A percentile compares a stretch with the other conserved stretches of the same genome.
Conservation (phyloP, 495 filamentous ascomycete species). For the Cercophora sp. region DNA sequence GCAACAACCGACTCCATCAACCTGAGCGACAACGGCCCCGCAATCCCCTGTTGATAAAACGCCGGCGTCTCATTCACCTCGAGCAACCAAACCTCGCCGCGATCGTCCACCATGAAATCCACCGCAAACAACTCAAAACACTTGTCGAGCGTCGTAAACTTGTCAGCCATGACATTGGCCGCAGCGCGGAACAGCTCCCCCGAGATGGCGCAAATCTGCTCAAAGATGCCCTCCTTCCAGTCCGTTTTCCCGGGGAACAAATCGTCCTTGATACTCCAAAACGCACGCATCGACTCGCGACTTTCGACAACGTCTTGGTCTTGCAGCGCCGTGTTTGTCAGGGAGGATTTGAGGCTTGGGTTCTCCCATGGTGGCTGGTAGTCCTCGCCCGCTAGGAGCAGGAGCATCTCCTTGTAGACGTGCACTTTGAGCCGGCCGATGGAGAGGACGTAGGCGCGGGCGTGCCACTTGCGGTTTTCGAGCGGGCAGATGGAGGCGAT, state of each 20-base stretch:
- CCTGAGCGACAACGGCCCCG: slow-evolving; percentile 57
- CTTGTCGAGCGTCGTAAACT: slow-evolving; percentile 54
- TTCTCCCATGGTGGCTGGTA: slow-evolving; percentile 45
- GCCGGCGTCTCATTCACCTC: slow-evolving; percentile 83
- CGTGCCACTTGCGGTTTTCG: slow-evolving; percentile 70
- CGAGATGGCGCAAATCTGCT: slow-evolving; percentile 57
- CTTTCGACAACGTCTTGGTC: slow-evolving; percentile 14
- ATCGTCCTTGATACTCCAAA: slow-evolving; percentile 53
- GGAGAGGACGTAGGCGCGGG: slow-evolving; percentile 69
- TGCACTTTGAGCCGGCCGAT: slow-evolving; percentile 64
- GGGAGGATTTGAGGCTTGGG: slow-evolving; percentile 21
- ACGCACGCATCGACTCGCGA: slow-evolving; percentile 53
- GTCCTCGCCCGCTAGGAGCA: slow-evolving; percentile 62
- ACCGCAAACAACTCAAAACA: slow-evolving; percentile 75
- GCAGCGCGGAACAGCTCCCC: slow-evolving; percentile 64
- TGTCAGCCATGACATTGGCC: slow-evolving; percentile 34
- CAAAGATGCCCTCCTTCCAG: slow-evolving; percentile 48
- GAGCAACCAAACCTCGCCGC: slow-evolving; percentile 56
- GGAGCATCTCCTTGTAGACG: slow-evolving; percentile 71
- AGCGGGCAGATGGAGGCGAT: slow-evolving; percentile 66
- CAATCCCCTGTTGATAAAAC: slow-evolving; percentile 66
- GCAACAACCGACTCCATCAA: slow-evolving; percentile 61
- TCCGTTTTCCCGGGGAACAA: slow-evolving; percentile 34
- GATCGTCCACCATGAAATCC: slow-evolving; percentile 65
- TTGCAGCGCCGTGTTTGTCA: slow-evolving; percentile 85